Conservation (phyloP, 805 yeast species). For the Teunomyces tritomae region DNA sequence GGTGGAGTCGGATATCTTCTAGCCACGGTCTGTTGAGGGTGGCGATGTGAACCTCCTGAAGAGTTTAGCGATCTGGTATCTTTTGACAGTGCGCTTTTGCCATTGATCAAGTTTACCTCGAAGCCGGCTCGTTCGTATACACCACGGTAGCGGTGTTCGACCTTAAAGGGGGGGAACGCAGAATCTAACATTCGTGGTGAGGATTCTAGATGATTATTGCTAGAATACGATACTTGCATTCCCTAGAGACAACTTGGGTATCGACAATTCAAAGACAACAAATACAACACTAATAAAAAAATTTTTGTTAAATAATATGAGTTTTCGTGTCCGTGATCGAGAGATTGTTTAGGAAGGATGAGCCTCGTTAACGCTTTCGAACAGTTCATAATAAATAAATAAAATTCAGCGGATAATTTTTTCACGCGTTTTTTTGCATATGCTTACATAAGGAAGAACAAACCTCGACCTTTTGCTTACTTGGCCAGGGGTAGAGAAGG, state of each 20-base stretch:
- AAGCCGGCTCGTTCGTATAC: conserved; percentile 85
- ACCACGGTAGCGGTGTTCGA: conserved; percentile 58
- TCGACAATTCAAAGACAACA: neutral
- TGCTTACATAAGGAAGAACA: neutral
- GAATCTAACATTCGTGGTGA: conserved; percentile 37
- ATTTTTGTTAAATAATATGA: neutral
- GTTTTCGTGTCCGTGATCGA: neutral
- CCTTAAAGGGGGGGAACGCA: conserved; percentile 70
- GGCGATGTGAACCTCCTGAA: neutral
- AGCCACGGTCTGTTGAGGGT: neutral
- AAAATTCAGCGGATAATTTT: neutral
- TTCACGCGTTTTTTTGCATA: neutral
- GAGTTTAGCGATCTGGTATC: conserved; percentile 10
- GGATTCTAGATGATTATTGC: conserved; percentile 14
- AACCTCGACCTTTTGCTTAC: neutral
- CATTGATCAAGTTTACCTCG: conserved; percentile 37
- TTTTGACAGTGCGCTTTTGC: conserved; percentile 4
- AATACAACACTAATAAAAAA: conserved; percentile 2
- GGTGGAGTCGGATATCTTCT: conserved; percentile 10
- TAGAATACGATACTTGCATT: conserved; percentile 23
- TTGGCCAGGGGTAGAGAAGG: neutral
- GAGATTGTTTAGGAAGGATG: conserved; percentile 1
- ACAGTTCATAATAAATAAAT: neutral
- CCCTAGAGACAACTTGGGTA: neutral
- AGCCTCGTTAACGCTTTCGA: neutral